A percentile compares a stretch with the other conserved stretches of the same genome.
phyloP scores from a whole-genome alignment of 1,139 yeast genomes.

The Nadsonia starkeyi-henricii region DNA sequence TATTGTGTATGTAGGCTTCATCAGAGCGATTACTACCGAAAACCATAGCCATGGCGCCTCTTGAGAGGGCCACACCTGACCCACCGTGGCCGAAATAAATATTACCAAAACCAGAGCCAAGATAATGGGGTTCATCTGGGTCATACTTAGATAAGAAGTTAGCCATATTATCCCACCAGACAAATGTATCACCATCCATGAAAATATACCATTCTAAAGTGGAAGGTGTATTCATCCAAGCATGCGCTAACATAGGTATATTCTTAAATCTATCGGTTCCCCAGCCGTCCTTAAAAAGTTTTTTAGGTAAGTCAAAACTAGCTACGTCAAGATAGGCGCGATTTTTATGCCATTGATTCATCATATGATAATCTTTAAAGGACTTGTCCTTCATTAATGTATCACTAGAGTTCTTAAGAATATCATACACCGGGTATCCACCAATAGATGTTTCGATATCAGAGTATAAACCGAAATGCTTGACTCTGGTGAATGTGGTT shows the following conservation, averaged over 20 bases:
- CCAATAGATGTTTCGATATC: constrained; percentile 21
- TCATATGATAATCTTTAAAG: constrained; percentile 19
- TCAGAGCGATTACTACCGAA: constrained; percentile 10
- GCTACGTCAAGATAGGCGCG: constrained; percentile 11
- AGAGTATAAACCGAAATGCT: constrained; percentile 23
- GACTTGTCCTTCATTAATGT: constrained; percentile 12
- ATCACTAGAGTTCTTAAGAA: constrained; percentile 18
- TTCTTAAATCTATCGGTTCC: constrained; percentile 26
- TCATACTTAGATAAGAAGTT: constrained; percentile 16
- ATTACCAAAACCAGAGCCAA: constrained; percentile 19
- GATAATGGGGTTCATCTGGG: constrained; percentile 17
- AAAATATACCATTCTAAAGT: constrained; percentile 24
- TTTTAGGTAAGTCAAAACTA: neutral
- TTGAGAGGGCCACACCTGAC: constrained; percentile 24
- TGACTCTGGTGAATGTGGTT: constrained; percentile 23
- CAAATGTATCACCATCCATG: constrained; percentile 25
- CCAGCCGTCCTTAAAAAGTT: constrained; percentile 18
- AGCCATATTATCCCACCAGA: constrained; percentile 19
- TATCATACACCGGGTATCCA: constrained; percentile 23
- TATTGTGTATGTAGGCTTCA: constrained; percentile 14
- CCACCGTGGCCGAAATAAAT: constrained; percentile 27
- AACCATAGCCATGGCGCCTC: constrained; percentile 19
- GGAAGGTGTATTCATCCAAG: constrained; percentile 19
- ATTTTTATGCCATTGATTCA: constrained; percentile 15
- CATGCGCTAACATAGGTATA: constrained; percentile 26